Conservation (phyloP, 345 rosid genomes). For the Acer saccharum region DNA sequence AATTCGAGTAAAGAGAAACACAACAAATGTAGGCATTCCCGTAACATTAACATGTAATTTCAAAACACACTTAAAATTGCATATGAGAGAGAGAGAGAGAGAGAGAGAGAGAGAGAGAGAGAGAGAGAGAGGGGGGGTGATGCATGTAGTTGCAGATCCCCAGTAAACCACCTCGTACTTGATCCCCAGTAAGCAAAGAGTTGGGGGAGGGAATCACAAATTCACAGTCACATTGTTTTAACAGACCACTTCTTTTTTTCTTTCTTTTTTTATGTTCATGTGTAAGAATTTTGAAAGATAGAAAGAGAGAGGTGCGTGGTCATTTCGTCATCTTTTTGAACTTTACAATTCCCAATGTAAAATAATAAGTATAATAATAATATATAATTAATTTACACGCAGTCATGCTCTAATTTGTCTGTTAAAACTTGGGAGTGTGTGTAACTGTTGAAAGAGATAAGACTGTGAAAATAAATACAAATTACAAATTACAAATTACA, state of each 20-base stretch:
- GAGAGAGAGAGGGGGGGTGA: too few species aligned
- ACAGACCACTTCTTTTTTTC: slow-evolving; percentile 7
- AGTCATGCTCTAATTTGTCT: slow-evolving; percentile 13
- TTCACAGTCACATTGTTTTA: slow-evolving; percentile 21
- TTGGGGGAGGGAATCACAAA: slow-evolving; percentile 15
- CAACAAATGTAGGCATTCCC: too few species aligned
- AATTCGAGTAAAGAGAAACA: too few species aligned
- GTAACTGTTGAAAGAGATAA: slow-evolving; percentile 11
- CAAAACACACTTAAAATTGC: too few species aligned
- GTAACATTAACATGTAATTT: too few species aligned
- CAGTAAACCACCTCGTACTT: slow-evolving; percentile 33
- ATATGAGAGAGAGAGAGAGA: too few species aligned
- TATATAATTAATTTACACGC: not conserved
- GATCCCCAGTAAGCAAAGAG: not conserved
- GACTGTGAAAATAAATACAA: not conserved
- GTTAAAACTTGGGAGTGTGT: slow-evolving; percentile 45
- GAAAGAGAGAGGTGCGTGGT: slow-evolving; percentile 23
- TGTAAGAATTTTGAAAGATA: too few species aligned
- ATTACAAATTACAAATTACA: not conserved
- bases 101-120: not conserved
- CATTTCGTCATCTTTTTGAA: slow-evolving; percentile 41
- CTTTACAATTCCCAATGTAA: slow-evolving; percentile 37
- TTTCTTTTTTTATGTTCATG: not conserved
- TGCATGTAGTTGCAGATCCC: slow-evolving; percentile 40
- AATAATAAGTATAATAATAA: not conserved